These are phyloP conservation scores for Asparagopsis taxiformis DNA, from an alignment of 31 red algal species.

Conservation along the genomic window DNA sequence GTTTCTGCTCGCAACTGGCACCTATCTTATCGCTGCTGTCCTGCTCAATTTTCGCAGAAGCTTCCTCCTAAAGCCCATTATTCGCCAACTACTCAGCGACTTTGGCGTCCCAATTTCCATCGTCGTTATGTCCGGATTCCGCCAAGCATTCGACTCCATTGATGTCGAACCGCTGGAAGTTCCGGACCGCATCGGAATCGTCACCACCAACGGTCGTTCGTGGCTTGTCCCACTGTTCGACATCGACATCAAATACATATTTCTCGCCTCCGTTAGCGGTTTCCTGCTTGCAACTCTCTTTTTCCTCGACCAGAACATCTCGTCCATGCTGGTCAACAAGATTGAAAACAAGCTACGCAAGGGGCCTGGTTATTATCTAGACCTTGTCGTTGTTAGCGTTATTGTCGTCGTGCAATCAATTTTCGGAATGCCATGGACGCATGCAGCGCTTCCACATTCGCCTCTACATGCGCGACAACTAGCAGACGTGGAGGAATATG, in stretches of 20 bases:
- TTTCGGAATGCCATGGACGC: slow-evolving; percentile 88
- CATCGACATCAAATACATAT: slow-evolving; percentile 71
- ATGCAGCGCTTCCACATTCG: slow-evolving; percentile 93
- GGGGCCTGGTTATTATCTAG: slow-evolving; percentile 84
- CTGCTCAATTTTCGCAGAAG: slow-evolving; percentile 70
- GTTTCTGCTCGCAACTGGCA: slow-evolving; percentile 74
- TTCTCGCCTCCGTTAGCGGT: slow-evolving; percentile 84
- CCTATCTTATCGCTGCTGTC: slow-evolving; percentile 60
- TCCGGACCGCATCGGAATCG: slow-evolving; percentile 74
- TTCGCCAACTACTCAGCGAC: slow-evolving; percentile 82
- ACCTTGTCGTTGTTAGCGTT: slow-evolving; percentile 76
- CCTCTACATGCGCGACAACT: slow-evolving; percentile 82
- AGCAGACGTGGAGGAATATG: slow-evolving; percentile 90
- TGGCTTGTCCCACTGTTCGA: slow-evolving; percentile 90
- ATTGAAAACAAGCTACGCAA: slow-evolving; percentile 89
- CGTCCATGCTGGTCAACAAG: slow-evolving; percentile 78
- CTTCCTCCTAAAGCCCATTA: slow-evolving; percentile 72
- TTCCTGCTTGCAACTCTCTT: slow-evolving; percentile 82
- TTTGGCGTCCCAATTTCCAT: slow-evolving; percentile 82
- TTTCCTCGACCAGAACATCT: slow-evolving; percentile 97
- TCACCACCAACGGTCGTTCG: slow-evolving; percentile 75
- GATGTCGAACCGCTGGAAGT: slow-evolving; percentile 69
- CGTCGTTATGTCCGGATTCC: slow-evolving; percentile 50
- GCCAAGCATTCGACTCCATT: slow-evolving; percentile 66
- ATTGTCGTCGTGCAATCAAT: slow-evolving; percentile 79